phyloP scores from a whole-genome alignment of 139 green algal species.

The Mesotaenium endlicherianum region DNA sequence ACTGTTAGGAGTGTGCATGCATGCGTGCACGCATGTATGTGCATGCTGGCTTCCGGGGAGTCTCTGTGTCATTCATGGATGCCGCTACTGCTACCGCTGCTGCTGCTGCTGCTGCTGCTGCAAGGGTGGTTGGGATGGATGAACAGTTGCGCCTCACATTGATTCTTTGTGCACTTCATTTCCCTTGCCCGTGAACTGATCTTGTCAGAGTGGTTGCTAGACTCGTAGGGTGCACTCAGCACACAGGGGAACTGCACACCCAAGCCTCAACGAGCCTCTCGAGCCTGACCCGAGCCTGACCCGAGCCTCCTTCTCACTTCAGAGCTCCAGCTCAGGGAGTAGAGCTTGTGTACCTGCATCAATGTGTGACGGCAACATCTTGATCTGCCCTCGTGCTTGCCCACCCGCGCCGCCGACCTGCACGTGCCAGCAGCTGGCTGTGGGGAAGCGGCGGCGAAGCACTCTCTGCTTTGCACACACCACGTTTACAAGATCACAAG shows the following conservation, averaged over 20 bases:
- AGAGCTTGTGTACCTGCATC: no score
- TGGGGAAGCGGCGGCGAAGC: background rate
- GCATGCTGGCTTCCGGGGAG: background rate
- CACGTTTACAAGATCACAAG: background rate
- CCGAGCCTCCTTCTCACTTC: no score
- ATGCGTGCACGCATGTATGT: background rate
- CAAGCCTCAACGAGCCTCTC: no score
- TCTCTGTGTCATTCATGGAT: background rate
- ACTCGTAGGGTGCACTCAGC: no score
- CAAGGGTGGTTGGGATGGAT: background rate
- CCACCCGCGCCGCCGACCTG: background rate
- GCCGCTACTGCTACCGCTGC: background rate
- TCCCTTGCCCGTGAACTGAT: background rate
- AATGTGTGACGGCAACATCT: background rate
- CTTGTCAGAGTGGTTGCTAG: background rate
- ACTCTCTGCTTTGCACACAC: background rate
- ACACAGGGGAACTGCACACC: no score
- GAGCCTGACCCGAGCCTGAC: no score
- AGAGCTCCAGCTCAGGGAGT: no score
- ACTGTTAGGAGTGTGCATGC: background rate
- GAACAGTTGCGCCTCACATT: background rate
- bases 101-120: background rate
- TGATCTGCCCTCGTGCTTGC: background rate
- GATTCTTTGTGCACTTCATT: background rate
- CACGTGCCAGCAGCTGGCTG: background rate